Evolutionary conservation across 352 stramenopile species (phyloP).

Genomic region (Globisporangium abappressorium): DNA sequence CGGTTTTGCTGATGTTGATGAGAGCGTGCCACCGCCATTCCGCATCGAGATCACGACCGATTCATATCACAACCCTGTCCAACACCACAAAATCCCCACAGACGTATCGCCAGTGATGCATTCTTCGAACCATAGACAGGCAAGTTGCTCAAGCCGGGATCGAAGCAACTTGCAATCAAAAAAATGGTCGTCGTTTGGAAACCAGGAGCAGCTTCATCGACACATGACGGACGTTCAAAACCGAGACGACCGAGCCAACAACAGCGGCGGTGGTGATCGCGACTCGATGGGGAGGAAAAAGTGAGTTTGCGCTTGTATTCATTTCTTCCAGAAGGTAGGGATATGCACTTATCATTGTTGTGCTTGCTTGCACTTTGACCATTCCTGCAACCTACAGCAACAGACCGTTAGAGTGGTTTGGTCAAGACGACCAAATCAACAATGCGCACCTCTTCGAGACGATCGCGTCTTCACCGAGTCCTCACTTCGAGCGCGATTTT

Average conservation of each 20-base stretch:
- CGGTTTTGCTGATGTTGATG: slow-evolving; percentile 76
- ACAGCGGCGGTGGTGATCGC: background rate
- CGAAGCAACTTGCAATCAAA: slow-evolving; percentile 24
- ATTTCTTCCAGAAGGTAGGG: background rate
- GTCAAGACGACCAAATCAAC: slow-evolving; percentile 57
- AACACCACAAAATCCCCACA: background rate
- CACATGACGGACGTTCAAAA: background rate
- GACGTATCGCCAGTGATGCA: background rate
- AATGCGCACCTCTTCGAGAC: slow-evolving; percentile 56
- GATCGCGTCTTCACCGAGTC: slow-evolving; percentile 33
- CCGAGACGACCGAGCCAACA: background rate
- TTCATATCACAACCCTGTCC: slow-evolving; percentile 13
- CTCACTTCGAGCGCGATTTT: slow-evolving; percentile 16
- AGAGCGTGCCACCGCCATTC: slow-evolving; percentile 78
- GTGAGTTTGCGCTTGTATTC: slow-evolving; percentile 2
- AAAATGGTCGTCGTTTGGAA: slow-evolving; percentile 43
- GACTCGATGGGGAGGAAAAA: slow-evolving; percentile 9
- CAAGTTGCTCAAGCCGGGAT: background rate
- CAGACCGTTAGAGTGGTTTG: slow-evolving; percentile 44
- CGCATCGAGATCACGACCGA: slow-evolving; percentile 76
- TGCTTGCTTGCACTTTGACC: background rate
- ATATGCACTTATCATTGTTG: background rate
- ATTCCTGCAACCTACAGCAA: background rate
- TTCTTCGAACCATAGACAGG: background rate
- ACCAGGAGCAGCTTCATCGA: slow-evolving; percentile 32